These are phyloP conservation scores for Tolypocladium tundrense DNA, from an alignment of 2,329 filamentous ascomycete genomes.

Conservation along the genomic window DNA sequence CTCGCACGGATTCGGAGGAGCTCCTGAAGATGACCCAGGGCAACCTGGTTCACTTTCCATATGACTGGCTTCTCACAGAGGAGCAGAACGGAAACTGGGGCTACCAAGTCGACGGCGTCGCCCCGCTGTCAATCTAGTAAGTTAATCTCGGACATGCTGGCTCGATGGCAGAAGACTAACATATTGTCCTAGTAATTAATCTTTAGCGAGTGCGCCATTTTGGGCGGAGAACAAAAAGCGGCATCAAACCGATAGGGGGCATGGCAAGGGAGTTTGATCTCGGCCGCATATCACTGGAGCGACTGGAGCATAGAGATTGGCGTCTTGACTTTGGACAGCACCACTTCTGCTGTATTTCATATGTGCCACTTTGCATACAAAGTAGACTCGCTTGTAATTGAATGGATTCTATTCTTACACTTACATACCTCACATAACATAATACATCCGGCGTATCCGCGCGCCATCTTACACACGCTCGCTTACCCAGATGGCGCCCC, in stretches of 20 bases:
- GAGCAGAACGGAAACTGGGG: constrained; percentile 93
- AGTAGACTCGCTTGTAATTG: constrained; percentile 2
- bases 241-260: background rate
- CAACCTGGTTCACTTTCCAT: constrained; percentile 82
- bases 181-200: constrained; percentile 19
- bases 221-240: background rate
- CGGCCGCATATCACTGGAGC: background rate
- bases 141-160: constrained; percentile 20
- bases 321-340: background rate
- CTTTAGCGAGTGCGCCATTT: constrained; percentile 1
- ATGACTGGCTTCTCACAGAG: constrained; percentile 89
- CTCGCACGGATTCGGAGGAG: constrained; percentile 67
- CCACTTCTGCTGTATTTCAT: background rate
- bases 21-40: constrained; percentile 76
- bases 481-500: constrained; percentile 86
- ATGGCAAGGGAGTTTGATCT: background rate
- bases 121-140: constrained; percentile 95
- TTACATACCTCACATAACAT: background rate
- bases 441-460: background rate
- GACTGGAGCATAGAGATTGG: constrained; percentile 1
- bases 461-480: constrained; percentile 49
- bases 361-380: background rate
- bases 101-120: constrained; percentile 91
- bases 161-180: constrained; percentile 14
- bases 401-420: background rate